phyloP scores from a whole-genome alignment of 2,329 filamentous ascomycete species.

The Herpotrichia juniperi region DNA sequence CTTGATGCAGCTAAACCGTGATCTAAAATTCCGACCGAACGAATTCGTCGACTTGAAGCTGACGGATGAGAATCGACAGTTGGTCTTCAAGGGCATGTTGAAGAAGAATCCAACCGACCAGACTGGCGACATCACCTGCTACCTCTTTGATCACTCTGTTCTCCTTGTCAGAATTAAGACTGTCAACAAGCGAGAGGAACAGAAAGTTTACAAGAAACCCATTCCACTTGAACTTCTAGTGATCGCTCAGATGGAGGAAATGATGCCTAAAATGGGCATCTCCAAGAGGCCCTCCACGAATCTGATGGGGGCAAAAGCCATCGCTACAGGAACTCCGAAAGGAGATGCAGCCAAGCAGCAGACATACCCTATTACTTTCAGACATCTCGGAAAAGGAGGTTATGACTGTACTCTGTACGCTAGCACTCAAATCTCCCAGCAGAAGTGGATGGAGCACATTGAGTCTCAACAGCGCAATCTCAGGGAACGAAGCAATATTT shows the following conservation, averaged over 20 bases:
- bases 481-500: constrained; percentile 75
- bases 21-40: constrained; percentile 86
- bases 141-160: constrained; percentile 95
- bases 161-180: constrained; percentile 89
- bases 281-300: constrained; percentile 89
- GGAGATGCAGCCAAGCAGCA: constrained; percentile 61
- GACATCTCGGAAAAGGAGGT: constrained; percentile 91
- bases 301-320: constrained; percentile 60
- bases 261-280: constrained; percentile 80
- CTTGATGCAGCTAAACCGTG: constrained; percentile 85
- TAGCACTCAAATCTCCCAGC: constrained; percentile 80
- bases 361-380: constrained; percentile 94
- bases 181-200: constrained; percentile 90
- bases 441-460: constrained; percentile 98
- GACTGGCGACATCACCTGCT: constrained; percentile 84
- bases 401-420: constrained; percentile 93
- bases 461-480: constrained; percentile 88
- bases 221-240: constrained; percentile 92
- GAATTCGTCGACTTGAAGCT: constrained; percentile 93
- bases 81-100: constrained; percentile 91
- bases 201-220: constrained; percentile 92
- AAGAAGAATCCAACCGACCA: constrained; percentile 91
- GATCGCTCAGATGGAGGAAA: constrained; percentile 96
- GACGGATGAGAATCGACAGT: constrained; percentile 88
- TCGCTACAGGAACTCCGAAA: constrained; percentile 51